Percentiles rank a stretch among this genome's conserved stretches.
Evolutionary conservation across 805 yeast genomes (phyloP).

Genomic region (Saccharomycopsis guyanensis): DNA sequence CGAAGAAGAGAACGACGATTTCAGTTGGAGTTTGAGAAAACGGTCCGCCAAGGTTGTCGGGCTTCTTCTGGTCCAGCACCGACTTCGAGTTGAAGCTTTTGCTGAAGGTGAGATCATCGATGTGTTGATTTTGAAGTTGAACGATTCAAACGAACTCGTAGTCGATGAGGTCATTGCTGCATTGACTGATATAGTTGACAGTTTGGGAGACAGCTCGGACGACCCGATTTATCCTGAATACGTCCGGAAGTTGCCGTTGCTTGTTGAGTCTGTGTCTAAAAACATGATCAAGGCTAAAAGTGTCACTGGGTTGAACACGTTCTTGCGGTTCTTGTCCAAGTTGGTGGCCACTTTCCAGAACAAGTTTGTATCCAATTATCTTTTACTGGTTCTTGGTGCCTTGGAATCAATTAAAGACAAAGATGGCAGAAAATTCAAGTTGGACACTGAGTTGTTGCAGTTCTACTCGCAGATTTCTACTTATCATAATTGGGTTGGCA

Average conservation of each 20-base stretch:
- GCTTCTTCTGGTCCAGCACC: not conserved
- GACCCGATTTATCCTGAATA: not conserved
- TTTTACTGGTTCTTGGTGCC: slow-evolving; percentile 4
- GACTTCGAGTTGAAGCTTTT: not conserved
- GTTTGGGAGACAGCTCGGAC: not conserved
- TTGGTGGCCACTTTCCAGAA: slow-evolving; percentile 2
- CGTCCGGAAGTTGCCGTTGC: not conserved
- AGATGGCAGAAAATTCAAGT: slow-evolving; percentile 2
- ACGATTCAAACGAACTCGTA: slow-evolving; percentile 15
- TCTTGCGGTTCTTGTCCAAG: slow-evolving; percentile 5
- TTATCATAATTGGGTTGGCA: slow-evolving; percentile 13
- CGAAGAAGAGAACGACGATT: slow-evolving; percentile 14
- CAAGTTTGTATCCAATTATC: slow-evolving; percentile 9
- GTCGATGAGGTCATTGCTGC: slow-evolving; percentile 13
- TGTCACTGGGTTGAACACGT: slow-evolving; percentile 6
- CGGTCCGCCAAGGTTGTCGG: slow-evolving; percentile 13
- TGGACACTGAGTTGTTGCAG: slow-evolving; percentile 14
- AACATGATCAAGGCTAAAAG: slow-evolving; percentile 5
- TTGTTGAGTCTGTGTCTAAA: not conserved
- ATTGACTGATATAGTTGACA: slow-evolving; percentile 4
- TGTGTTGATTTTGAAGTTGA: slow-evolving; percentile 8
- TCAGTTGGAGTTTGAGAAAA: slow-evolving; percentile 19
- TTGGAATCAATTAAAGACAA: slow-evolving; percentile 1
- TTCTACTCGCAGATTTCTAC: slow-evolving; percentile 11
- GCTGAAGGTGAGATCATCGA: slow-evolving; percentile 3